phyloP scores from a whole-genome alignment of 2,329 filamentous ascomycete genomes.

The Cercospora nicotianae region DNA sequence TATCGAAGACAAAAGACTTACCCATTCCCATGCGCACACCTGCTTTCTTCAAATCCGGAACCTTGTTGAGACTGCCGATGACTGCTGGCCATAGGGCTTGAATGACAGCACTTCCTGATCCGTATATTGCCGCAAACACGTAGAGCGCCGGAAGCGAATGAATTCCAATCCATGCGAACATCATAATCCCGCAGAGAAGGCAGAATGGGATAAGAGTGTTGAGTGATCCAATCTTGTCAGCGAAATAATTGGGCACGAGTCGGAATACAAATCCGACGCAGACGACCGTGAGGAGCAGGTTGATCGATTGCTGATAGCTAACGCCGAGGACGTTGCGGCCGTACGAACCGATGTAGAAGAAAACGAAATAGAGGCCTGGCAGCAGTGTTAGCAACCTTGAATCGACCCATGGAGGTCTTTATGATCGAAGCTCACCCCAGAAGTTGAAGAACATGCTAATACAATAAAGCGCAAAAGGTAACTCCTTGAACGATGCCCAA shows the following conservation, averaged over 20 bases:
- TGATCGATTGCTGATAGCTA: slow-evolving; percentile 53
- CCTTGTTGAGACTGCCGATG: slow-evolving; percentile 42
- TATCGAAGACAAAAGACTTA: too few relatives aligned
- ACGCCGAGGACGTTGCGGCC: slow-evolving; percentile 44
- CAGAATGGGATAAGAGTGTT: slow-evolving; percentile 58
- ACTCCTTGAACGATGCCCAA: slow-evolving; percentile 44
- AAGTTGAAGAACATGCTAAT: slow-evolving; percentile 52
- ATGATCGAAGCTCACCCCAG: slow-evolving; percentile 23
- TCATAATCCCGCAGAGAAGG: slow-evolving; percentile 48
- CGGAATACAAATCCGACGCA: slow-evolving; percentile 58
- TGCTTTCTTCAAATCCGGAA: slow-evolving; percentile 49
- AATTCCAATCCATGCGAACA: slow-evolving; percentile 60
- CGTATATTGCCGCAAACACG: slow-evolving; percentile 49
- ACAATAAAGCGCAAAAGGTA: slow-evolving; percentile 44
- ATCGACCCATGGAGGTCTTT: neutral
- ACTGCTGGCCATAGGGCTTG: slow-evolving; percentile 50
- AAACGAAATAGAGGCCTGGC: slow-evolving; percentile 44
- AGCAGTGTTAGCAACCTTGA: neutral
- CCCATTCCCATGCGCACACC: slow-evolving; percentile 52
- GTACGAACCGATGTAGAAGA: slow-evolving; percentile 49
- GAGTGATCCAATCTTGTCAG: slow-evolving; percentile 57
- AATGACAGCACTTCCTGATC: slow-evolving; percentile 47
- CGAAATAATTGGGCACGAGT: slow-evolving; percentile 54
- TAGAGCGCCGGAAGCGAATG: slow-evolving; percentile 41
- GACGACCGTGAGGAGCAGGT: slow-evolving; percentile 59